Evolutionary conservation across 352 stramenopile species (phyloP).

Genomic region (Discostella stelligera): DNA sequence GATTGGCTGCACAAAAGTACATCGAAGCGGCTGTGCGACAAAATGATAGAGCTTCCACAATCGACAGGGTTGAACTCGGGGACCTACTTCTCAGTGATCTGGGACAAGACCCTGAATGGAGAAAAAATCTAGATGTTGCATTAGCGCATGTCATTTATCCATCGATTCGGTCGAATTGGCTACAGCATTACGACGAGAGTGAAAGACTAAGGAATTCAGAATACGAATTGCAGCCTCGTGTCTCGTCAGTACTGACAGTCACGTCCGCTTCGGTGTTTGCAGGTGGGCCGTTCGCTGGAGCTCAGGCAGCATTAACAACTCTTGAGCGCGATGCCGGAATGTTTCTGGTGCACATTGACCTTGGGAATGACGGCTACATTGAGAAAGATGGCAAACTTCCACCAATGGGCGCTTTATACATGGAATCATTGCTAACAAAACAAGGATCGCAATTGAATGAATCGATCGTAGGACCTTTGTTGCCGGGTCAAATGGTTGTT

Average conservation of each 20-base stretch:
- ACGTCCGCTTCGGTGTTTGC: slow-evolving; percentile 45
- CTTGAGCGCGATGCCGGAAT: slow-evolving; percentile 40
- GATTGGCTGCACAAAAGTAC: slow-evolving; percentile 34
- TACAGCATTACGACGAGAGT: slow-evolving; percentile 21
- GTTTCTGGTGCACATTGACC: slow-evolving; percentile 47
- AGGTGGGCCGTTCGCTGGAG: slow-evolving; percentile 23
- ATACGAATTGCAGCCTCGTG: not conserved
- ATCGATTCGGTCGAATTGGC: slow-evolving; percentile 32
- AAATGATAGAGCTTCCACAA: not conserved
- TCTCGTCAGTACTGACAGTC: slow-evolving; percentile 27
- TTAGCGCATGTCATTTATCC: slow-evolving; percentile 41
- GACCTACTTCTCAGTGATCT: slow-evolving; percentile 20
- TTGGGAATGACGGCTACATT: slow-evolving; percentile 28
- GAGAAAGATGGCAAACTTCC: not conserved
- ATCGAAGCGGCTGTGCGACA: slow-evolving; percentile 12
- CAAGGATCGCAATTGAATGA: slow-evolving; percentile 9
- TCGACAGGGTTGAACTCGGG: slow-evolving; percentile 28
- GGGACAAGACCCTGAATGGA: slow-evolving; percentile 13
- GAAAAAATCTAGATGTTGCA: slow-evolving; percentile 19
- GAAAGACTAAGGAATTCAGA: not conserved
- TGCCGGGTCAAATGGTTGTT: slow-evolving; percentile 36
- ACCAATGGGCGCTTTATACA: slow-evolving; percentile 38
- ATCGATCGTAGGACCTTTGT: slow-evolving; percentile 36
- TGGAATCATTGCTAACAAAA: slow-evolving; percentile 37
- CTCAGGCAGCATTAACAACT: slow-evolving; percentile 34